phyloP scores from a whole-genome alignment of 371 early-diverging fungal species.

The Mortierella sp. region DNA sequence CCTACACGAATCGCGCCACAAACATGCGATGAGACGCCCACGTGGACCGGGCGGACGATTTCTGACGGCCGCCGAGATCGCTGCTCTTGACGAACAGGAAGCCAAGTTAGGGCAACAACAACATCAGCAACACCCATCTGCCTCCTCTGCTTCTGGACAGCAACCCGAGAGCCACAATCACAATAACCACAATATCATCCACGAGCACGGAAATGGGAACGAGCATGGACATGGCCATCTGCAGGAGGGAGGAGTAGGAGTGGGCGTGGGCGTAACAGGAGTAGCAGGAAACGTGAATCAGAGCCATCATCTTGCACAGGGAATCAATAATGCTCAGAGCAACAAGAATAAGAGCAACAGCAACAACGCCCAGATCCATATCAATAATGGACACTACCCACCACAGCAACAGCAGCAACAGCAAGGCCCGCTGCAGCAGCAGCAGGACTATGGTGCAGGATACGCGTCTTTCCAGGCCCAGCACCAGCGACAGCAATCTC shows the following conservation, averaged over 20 bases:
- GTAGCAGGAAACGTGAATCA: conserved; percentile 5
- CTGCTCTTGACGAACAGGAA: conserved; percentile 62
- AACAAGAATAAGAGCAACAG: conserved; percentile 4
- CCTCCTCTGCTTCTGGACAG: not conserved
- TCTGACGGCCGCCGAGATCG: conserved; percentile 73
- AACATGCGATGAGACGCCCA: conserved; percentile 95
- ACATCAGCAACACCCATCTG: too few species aligned
- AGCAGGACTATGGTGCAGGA: not conserved
- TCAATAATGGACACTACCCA: conserved; percentile 8
- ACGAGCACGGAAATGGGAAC: not conserved
- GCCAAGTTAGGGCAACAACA: conserved; percentile 14
- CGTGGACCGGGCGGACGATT: conserved; percentile 94
- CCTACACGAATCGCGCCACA: conserved; percentile 96
- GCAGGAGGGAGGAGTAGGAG: not conserved
- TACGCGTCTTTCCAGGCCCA: conserved; percentile 11
- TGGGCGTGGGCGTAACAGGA: not conserved
- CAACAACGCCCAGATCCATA: not conserved
- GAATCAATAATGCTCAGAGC: conserved; percentile 4
- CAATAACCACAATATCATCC: not conserved
- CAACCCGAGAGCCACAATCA: not conserved
- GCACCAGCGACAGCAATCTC: conserved; percentile 12
- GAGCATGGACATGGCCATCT: not conserved
- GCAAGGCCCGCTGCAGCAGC: conserved; percentile 12
- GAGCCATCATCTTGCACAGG: not conserved
- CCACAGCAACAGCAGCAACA: conserved; percentile 11